Evolutionary conservation across 164 flowering plant species (phyloP), one percentile per base, ranked within the genome.

Genomic region (Cinnamomum chago): DNA sequence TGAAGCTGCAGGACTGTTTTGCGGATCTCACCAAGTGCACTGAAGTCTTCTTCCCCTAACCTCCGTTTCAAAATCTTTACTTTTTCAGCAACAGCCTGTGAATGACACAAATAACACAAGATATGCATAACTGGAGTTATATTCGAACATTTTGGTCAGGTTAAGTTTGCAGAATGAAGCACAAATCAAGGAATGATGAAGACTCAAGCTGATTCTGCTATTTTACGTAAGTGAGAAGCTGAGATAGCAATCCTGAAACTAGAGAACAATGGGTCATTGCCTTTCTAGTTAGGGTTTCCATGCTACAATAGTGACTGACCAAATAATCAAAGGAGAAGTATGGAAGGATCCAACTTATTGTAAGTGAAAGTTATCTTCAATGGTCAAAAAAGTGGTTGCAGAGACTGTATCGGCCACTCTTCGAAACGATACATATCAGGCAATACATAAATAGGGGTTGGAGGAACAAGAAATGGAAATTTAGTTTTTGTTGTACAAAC

Each of bases 11-110:
- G 81, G 78, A 95, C 94, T 60, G 95, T 86, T 74, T 80, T 79
- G 11, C 99, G 94, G 78, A 92, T 93, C 77, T 92, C 90, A 74
- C 78, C 82, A 22, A 95, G 97, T 60, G 77, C 84, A 79, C 76
- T 70, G 69, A 85, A 78, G 5, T 92, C 86, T 79, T 89, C 98
- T 64, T 65, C 82, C 24, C 76, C 84, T 75, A 95, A 79, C 71
- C 78, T 88, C 74, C 81, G 79, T 85, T 92, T 92, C 79, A 92
- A 76, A 23, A 60, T 72, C 69, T 82, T 73, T 77, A 95, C 66
- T 77, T 83, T 85, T 62, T 79, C 79, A 25, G 89, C 87, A 62
- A 93, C 92, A 62, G 62, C 90, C 99, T 93, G 88, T 51, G 35
- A 81, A 65, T 18, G 6, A 74, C 24, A 22, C 5, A 33, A 20